Base-by-base conservation (phyloP, 192 early-diverging fungal genomes). In the Coemansia brasiliensis region DNA sequence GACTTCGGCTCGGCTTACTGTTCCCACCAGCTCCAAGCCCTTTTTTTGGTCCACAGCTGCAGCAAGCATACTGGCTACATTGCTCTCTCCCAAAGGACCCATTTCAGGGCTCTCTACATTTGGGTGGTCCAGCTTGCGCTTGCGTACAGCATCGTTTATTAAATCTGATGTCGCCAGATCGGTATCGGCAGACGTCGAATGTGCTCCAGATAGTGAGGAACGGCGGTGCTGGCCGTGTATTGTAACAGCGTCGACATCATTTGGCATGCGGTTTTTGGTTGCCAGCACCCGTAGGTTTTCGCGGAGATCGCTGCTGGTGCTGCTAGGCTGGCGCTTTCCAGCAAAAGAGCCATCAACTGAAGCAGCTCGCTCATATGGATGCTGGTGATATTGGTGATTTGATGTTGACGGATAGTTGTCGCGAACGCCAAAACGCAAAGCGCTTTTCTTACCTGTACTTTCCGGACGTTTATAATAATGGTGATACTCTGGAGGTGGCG, bases 1-100 rank as follows among this genome's bases (percentile, higher is more conserved):
- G 12, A 79, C 18, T 26, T 78, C 74, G 0, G 53, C 41, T 21
- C 74, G 55, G 20, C 43, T 57, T 11, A 78, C 65, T 6, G 57
- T 40, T 1, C 74, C 74, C 0, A 59, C 53, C 55, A 72, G 42
- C 65, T 72, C 65, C 1, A 64, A 39, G 1, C 38, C 29, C 17
- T 57, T 43, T 17, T 37, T 29, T 8, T 25, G 5, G 40, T n/a
- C 22, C 38, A 51, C 16, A n/a, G 52, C 41, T 3, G 18, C 41
- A 11, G 38, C 51, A 20, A 61, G 51, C 51, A 39, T 39, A 21
- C 29, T 22, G n/a, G 21, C 49, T 2, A 50, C 15, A 38, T 52
- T 53, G n/a, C 39, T 24, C 18, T 32, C 46, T 0, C 25, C 7
- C 22, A 29, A 27, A 3, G 3, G 3, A 0, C 8, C 46, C 8